These are phyloP conservation scores for Inga leiocalycina DNA, from an alignment of 306 rosid species.

Conservation along the genomic window DNA sequence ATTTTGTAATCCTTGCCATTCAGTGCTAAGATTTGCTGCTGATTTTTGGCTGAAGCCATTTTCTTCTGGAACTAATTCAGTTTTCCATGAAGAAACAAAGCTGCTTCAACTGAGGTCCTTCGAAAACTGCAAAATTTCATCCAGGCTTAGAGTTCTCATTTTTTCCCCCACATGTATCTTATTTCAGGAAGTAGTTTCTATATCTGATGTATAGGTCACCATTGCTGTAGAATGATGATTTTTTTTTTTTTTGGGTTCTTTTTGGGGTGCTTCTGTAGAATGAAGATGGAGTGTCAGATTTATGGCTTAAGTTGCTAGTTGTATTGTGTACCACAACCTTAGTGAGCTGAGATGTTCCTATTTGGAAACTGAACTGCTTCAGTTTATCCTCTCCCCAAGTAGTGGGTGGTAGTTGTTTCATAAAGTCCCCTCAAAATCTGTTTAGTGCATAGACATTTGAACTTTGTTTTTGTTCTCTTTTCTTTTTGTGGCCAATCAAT, in stretches of 20 bases:
- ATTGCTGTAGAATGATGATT: not conserved
- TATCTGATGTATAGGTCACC: constrained; percentile 31
- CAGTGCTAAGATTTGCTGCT: not conserved
- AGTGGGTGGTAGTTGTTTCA: not conserved
- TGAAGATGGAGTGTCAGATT: constrained; percentile 14
- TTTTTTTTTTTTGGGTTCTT: not conserved
- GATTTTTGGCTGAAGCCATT: constrained; percentile 21
- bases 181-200: constrained; percentile 22
- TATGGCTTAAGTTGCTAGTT: constrained; percentile 10
- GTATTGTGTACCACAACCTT: constrained; percentile 2
- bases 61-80: not conserved
- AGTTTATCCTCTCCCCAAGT: not conserved
- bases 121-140: not conserved
- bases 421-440: not conserved
- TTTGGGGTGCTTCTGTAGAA: not conserved
- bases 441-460: not conserved
- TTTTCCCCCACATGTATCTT: constrained; percentile 5
- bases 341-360: not conserved
- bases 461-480: not conserved
- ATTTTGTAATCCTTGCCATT: not conserved
- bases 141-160: not conserved
- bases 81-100: constrained; percentile 9
- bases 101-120: not conserved
- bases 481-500: not conserved
- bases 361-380: not conserved